A percentile compares a stretch with the other conserved stretches of the same genome.
Conservation (phyloP, 805 yeast genomes). For the Hemisphaericaspora nanyangensis region DNA sequence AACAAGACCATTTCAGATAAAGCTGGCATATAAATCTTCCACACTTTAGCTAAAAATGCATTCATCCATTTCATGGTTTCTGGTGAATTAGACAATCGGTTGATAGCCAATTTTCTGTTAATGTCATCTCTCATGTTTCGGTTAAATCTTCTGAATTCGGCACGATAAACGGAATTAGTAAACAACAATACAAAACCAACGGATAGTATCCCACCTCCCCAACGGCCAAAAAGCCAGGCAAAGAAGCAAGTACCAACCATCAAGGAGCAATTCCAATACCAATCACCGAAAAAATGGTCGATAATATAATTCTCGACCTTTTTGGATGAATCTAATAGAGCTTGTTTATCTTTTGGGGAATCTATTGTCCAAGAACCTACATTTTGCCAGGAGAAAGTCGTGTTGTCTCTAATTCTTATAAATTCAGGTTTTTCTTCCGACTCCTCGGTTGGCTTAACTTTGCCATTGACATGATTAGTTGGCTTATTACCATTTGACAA, state of each 20-base stretch:
- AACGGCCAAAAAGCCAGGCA: slow-evolving; percentile 62
- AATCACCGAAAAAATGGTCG: slow-evolving; percentile 69
- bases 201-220: slow-evolving; percentile 63
- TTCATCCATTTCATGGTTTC: slow-evolving; percentile 85
- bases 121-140: slow-evolving; percentile 74
- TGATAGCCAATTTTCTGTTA: slow-evolving; percentile 59
- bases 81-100: slow-evolving; percentile 54
- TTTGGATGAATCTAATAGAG: slow-evolving; percentile 22
- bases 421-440: not conserved
- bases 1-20: slow-evolving; percentile 69
- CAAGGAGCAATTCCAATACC: slow-evolving; percentile 64
- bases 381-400: slow-evolving; percentile 39
- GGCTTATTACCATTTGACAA: not conserved
- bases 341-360: slow-evolving; percentile 19
- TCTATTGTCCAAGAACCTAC: slow-evolving; percentile 34
- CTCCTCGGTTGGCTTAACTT: not conserved
- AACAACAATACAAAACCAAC: slow-evolving; percentile 55
- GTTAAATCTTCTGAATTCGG: slow-evolving; percentile 73
- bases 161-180: slow-evolving; percentile 63
- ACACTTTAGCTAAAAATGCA: slow-evolving; percentile 70
- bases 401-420: slow-evolving; percentile 18
- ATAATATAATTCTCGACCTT: slow-evolving; percentile 54
- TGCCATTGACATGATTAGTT: not conserved
- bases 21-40: slow-evolving; percentile 89
- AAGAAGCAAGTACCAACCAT: slow-evolving; percentile 69